These are phyloP conservation scores for Colletotrichum gloeosporioides DNA, from an alignment of 2,329 filamentous ascomycete species.

Conservation along the genomic window DNA sequence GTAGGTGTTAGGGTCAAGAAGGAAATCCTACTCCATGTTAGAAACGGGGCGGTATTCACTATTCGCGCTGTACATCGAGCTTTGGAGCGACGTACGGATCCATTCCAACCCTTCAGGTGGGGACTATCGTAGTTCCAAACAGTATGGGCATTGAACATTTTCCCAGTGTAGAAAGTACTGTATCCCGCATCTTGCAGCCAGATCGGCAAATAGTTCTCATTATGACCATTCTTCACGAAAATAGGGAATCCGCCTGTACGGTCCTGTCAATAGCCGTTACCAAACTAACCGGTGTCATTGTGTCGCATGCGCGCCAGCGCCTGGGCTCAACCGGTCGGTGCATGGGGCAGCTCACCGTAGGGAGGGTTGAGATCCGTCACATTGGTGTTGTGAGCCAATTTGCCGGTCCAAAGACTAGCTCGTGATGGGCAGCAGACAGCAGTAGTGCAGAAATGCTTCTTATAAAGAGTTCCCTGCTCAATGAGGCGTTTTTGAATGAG, in stretches of 20 bases:
- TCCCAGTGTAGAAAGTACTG: conserved; percentile 60
- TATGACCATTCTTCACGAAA: conserved; percentile 54
- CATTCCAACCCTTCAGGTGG: conserved; percentile 60
- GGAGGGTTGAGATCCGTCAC: conserved; percentile 60
- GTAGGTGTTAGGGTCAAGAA: conserved; percentile 72
- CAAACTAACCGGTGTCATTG: no score
- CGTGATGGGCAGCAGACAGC: conserved; percentile 70
- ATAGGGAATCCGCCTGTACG: conserved; percentile 48
- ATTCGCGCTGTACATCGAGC: background rate
- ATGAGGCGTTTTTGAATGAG: conserved; percentile 58
- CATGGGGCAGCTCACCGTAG: conserved; percentile 52
- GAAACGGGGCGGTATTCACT: background rate
- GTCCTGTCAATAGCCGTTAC: conserved; percentile 16
- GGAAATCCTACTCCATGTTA: conserved; percentile 39
- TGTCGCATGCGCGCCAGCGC: background rate
- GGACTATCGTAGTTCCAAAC: conserved; percentile 55
- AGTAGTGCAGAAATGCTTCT: conserved; percentile 68
- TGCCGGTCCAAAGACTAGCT: conserved; percentile 66
- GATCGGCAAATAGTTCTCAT: conserved; percentile 54
- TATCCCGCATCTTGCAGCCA: conserved; percentile 58
- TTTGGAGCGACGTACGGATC: conserved; percentile 37
- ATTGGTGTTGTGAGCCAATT: conserved; percentile 69
- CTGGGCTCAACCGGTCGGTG: background rate
- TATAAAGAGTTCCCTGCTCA: conserved; percentile 62
- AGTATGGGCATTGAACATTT: conserved; percentile 58